Evolutionary conservation across 345 rosid species (phyloP).

Genomic region (Sisymbrium irio): DNA sequence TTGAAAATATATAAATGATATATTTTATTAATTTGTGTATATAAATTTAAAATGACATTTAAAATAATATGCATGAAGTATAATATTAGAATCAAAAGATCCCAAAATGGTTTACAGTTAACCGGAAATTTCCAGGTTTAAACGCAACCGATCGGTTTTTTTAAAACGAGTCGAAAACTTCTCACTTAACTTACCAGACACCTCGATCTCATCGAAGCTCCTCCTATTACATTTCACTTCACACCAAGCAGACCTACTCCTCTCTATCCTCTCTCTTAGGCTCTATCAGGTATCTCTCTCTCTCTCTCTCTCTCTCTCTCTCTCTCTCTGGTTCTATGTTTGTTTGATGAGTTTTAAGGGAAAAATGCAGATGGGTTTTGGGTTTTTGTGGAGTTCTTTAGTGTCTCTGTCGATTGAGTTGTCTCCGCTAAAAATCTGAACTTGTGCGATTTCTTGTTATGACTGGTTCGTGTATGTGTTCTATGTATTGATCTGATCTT

Average conservation of each 20-base stretch:
- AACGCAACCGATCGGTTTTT: neutral
- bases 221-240: slow-evolving; percentile 17
- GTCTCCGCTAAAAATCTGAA: neutral
- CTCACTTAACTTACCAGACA: neutral
- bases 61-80: no score
- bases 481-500: slow-evolving; percentile 3
- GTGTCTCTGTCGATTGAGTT: slow-evolving; percentile 1
- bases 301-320: neutral
- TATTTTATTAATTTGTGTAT: no score
- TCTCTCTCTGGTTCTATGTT: neutral
- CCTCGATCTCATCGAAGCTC: slow-evolving; percentile 45
- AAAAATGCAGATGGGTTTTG: slow-evolving; percentile 16
- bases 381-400: neutral
- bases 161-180: neutral
- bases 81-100: neutral
- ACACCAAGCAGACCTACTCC: slow-evolving; percentile 27
- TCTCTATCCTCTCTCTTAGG: slow-evolving; percentile 16
- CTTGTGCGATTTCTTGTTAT: neutral
- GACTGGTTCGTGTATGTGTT: neutral
- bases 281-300: slow-evolving; percentile 20
- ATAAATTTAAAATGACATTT: no score
- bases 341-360: neutral
- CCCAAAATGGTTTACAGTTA: neutral
- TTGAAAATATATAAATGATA: no score
- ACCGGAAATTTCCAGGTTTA: neutral